phyloP scores from a whole-genome alignment of 2,329 filamentous ascomycete species.

The Shiraia sp. region DNA sequence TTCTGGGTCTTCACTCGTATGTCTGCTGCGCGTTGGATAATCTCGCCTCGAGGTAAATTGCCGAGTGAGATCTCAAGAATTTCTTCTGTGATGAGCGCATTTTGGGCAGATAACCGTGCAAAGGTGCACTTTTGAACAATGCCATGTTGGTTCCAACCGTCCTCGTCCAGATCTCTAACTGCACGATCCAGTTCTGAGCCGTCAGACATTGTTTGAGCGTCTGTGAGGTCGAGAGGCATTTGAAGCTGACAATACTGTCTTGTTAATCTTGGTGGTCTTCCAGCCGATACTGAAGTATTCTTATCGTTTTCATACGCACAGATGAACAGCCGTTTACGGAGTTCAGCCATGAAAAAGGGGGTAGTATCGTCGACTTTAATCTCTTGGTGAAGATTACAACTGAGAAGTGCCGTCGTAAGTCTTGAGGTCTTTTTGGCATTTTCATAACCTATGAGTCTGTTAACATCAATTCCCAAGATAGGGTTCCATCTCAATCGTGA shows the following conservation, averaged over 20 bases:
- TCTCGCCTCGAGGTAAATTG: conserved; percentile 34
- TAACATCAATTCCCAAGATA: background rate
- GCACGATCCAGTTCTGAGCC: conserved; percentile 47
- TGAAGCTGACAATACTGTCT: conserved; percentile 60
- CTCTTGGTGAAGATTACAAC: conserved; percentile 44
- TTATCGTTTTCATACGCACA: conserved; percentile 52
- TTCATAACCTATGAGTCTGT: conserved; percentile 24
- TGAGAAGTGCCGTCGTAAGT: conserved; percentile 35
- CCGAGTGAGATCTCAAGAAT: conserved; percentile 62
- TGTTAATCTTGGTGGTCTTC: conserved; percentile 58
- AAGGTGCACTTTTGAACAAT: conserved; percentile 52
- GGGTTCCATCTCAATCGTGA: background rate
- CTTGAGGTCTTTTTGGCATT: conserved; percentile 39
- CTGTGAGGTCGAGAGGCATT: conserved; percentile 58
- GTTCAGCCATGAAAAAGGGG: conserved; percentile 42
- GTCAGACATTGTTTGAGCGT: conserved; percentile 53
- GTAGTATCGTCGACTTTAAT: conserved; percentile 36
- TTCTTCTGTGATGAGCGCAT: conserved; percentile 60
- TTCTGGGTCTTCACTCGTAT: conserved; percentile 27
- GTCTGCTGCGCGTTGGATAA: conserved; percentile 43
- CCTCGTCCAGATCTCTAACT: conserved; percentile 48
- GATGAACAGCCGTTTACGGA: conserved; percentile 40
- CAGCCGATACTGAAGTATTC: conserved; percentile 56
- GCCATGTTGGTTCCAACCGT: conserved; percentile 58
- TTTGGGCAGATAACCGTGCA: conserved; percentile 51